phyloP scores from a whole-genome alignment of 163 green algal species.

The Scenedesmus sp. region DNA sequence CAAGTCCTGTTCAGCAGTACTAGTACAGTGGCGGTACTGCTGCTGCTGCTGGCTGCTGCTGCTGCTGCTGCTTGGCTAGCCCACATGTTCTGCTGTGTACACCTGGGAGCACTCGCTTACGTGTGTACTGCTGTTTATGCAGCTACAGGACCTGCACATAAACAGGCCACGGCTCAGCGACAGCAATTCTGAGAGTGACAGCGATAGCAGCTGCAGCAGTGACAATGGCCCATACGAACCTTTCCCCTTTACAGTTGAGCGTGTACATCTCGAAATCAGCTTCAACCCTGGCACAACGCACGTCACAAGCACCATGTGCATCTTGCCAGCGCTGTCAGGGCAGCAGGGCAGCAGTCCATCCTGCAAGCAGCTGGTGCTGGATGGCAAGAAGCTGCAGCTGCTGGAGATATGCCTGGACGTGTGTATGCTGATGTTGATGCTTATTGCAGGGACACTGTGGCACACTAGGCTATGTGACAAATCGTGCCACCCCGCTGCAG shows the following conservation, averaged over 20 bases:
- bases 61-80: neutral
- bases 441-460: too few species aligned
- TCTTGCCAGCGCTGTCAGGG: neutral
- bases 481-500: too few species aligned
- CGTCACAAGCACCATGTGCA: slow-evolving; percentile 18
- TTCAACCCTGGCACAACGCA: slow-evolving; percentile 1
- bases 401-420: slow-evolving; percentile 3
- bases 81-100: neutral
- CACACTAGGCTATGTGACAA: too few species aligned
- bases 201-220: neutral
- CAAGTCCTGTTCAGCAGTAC: neutral
- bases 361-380: neutral
- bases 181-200: slow-evolving; percentile 31
- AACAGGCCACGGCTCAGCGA: neutral
- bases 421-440: neutral
- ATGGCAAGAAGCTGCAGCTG: slow-evolving; percentile 13
- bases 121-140: neutral
- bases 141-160: neutral
- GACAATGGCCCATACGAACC: neutral
- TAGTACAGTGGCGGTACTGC: neutral
- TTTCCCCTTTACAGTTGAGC: neutral
- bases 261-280: slow-evolving; percentile 28
- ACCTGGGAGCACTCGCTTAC: neutral
- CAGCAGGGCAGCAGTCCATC: neutral
- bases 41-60: neutral